These are phyloP conservation scores for Sarocladium kiliense DNA, from an alignment of 2,329 filamentous ascomycete species.

Conservation along the genomic window DNA sequence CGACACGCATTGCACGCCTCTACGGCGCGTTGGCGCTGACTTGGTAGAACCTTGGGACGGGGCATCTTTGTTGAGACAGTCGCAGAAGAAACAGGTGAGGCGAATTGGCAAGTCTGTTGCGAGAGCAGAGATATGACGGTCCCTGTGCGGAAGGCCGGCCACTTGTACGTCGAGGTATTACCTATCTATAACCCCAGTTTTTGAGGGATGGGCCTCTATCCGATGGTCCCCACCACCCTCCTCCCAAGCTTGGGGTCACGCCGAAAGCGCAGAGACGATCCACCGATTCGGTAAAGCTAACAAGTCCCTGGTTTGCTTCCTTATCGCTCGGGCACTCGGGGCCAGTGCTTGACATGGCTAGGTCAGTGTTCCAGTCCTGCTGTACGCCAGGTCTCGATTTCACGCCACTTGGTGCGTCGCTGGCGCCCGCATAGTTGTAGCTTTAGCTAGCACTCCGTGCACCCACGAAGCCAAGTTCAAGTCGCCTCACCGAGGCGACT, in stretches of 20 bases:
- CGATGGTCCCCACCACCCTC: conserved; percentile 1
- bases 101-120: background rate
- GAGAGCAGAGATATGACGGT: background rate
- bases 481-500: no score
- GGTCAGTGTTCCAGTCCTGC: background rate
- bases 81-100: background rate
- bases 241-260: background rate
- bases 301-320: background rate
- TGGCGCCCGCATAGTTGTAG: no score
- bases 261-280: background rate
- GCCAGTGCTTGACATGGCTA: background rate
- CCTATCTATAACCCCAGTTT: conserved; percentile 7
- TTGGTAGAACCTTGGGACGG: conserved; percentile 43
- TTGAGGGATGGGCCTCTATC: conserved; percentile 6
- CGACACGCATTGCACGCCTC: conserved; percentile 45
- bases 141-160: background rate
- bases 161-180: background rate
- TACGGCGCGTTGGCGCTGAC: conserved; percentile 41
- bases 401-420: no score
- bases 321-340: background rate
- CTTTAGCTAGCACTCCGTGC: no score
- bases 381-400: no score
- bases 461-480: no score
- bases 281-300: background rate
- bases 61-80: conserved; percentile 33